A percentile compares a stretch with the other conserved stretches of the same genome.
These are phyloP conservation scores for Neonectria coccinea DNA, from an alignment of 2,329 filamentous ascomycete species.

Conservation along the genomic window DNA sequence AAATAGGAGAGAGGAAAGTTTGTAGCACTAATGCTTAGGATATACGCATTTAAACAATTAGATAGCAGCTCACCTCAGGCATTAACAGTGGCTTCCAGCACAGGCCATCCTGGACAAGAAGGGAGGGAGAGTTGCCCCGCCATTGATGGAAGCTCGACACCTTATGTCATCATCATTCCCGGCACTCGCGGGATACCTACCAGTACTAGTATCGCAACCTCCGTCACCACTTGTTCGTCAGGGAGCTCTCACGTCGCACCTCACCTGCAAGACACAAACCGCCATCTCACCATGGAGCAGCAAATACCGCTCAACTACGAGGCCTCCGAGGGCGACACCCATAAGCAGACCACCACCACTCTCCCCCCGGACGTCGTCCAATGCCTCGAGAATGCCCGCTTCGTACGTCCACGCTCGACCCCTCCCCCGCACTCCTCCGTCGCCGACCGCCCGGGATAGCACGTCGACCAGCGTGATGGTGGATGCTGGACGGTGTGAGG, in stretches of 20 bases:
- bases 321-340: conserved; percentile 77
- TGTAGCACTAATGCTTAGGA: background rate
- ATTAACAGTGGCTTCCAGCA: no score
- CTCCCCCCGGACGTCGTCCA: conserved; percentile 88
- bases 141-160: background rate
- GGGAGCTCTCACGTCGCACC: conserved; percentile 15
- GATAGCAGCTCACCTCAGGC: background rate
- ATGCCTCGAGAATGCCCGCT: conserved; percentile 93
- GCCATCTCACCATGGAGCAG: conserved; percentile 62
- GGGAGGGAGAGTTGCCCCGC: conserved; percentile 2
- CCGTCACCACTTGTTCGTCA: conserved; percentile 28
- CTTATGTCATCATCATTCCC: conserved; percentile 33
- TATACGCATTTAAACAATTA: background rate
- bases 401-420: conserved; percentile 70
- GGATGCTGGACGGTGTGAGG: conserved; percentile 11
- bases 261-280: conserved; percentile 3
- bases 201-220: conserved; percentile 9
- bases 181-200: conserved; percentile 36
- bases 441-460: conserved; percentile 26
- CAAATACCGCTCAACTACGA: conserved; percentile 81
- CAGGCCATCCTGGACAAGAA: background rate
- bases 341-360: conserved; percentile 75
- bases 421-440: conserved; percentile 32
- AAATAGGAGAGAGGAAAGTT: background rate
- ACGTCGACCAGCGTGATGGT: conserved; percentile 14